These are phyloP conservation scores for Cryptosporidium canis DNA, from an alignment of 169 alveolate genomes.

Conservation along the genomic window DNA sequence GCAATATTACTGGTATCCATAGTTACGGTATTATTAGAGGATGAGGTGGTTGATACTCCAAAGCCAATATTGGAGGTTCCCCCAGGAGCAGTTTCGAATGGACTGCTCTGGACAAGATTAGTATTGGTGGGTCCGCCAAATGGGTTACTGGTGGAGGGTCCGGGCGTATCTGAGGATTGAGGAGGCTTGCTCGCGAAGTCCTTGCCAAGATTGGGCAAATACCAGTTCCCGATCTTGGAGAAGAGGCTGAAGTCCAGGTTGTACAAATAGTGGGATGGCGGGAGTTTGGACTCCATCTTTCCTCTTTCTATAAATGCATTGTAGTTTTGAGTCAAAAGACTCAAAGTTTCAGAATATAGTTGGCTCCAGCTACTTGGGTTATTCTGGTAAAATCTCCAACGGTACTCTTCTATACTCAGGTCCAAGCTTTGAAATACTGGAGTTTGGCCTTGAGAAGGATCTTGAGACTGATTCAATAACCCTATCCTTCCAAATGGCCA, in stretches of 20 bases:
- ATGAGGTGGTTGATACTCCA: background rate
- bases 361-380: conserved; percentile 5
- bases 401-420: conserved; percentile 49
- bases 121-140: background rate
- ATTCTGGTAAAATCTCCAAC: conserved; percentile 59
- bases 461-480: conserved; percentile 4
- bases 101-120: background rate
- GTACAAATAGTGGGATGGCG: conserved; percentile 11
- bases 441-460: background rate
- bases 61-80: background rate
- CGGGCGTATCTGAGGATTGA: background rate
- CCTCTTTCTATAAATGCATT: conserved; percentile 34
- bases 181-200: background rate
- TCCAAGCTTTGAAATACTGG: conserved; percentile 36
- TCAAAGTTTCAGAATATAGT: conserved; percentile 28
- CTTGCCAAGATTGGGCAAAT: conserved; percentile 43
- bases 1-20: background rate
- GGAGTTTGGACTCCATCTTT: background rate
- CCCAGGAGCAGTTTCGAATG: background rate
- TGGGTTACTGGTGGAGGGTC: background rate
- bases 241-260: conserved; percentile 23
- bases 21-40: background rate
- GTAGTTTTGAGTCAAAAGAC: background rate
- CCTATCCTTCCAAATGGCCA: conserved; percentile 72
- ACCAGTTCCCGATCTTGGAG: conserved; percentile 55